These are phyloP conservation scores for Rutstroemia sp. DNA, from an alignment of 2,329 filamentous ascomycete species.

Conservation along the genomic window DNA sequence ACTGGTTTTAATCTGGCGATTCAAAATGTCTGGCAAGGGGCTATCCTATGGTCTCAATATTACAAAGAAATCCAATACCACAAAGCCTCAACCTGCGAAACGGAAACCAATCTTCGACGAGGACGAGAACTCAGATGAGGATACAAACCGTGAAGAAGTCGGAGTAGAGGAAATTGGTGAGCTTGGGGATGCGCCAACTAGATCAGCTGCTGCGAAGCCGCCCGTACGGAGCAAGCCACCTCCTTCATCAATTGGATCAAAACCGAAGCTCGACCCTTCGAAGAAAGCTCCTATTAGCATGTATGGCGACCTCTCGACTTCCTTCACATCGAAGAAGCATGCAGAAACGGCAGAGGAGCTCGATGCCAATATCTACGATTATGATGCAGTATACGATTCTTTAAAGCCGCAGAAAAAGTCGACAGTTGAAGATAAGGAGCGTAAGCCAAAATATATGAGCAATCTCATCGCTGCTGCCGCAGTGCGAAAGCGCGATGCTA, in stretches of 20 bases:
- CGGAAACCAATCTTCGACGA: slow-evolving; percentile 53
- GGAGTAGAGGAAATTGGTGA: slow-evolving; percentile 53
- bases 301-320: slow-evolving; percentile 60
- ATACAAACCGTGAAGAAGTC: slow-evolving; percentile 31
- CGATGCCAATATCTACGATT: slow-evolving; percentile 76
- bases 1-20: neutral
- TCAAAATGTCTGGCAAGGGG: slow-evolving; percentile 28
- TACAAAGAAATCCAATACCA: slow-evolving; percentile 44
- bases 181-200: slow-evolving; percentile 42
- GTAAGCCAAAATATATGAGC: slow-evolving; percentile 72
- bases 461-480: slow-evolving; percentile 67
- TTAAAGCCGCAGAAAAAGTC: slow-evolving; percentile 57
- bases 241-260: slow-evolving; percentile 26
- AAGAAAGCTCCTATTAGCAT: slow-evolving; percentile 34
- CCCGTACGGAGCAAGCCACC: slow-evolving; percentile 28
- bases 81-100: slow-evolving; percentile 43
- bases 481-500: slow-evolving; percentile 67
- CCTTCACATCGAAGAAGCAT: slow-evolving; percentile 54
- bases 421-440: slow-evolving; percentile 46
- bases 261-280: slow-evolving; percentile 14
- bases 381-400: slow-evolving; percentile 75
- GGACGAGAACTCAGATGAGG: slow-evolving; percentile 50
- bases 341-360: slow-evolving; percentile 57
- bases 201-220: slow-evolving; percentile 29
- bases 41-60: slow-evolving; percentile 53